Percentiles rank a stretch among this genome's conserved stretches.
Evolutionary conservation across 495 filamentous ascomycete species (phyloP).

Genomic region (Penicillium samsonianum): DNA sequence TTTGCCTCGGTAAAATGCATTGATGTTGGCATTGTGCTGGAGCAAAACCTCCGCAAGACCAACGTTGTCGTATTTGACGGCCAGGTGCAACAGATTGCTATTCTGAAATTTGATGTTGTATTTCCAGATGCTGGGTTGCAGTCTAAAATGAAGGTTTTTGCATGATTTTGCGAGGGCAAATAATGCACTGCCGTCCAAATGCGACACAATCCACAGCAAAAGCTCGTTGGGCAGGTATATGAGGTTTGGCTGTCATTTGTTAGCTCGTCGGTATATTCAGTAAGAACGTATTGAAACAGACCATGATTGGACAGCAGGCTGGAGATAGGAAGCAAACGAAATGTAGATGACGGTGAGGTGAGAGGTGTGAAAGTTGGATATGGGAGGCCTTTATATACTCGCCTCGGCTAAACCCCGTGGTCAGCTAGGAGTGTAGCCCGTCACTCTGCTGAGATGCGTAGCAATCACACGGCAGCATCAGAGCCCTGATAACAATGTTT

Average conservation of each 20-base stretch:
- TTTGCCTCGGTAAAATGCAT: conserved; percentile 16
- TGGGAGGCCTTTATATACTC: conserved; percentile 5
- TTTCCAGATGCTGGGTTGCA: conserved; percentile 7
- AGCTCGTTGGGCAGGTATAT: conserved; percentile 4
- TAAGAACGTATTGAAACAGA: conserved; percentile 2
- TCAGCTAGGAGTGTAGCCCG: conserved; percentile 3
- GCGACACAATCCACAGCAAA: conserved; percentile 8
- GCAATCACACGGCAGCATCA: conserved; percentile 2
- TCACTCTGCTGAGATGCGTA: background rate
- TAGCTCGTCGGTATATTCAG: background rate
- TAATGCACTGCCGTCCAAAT: conserved; percentile 5
- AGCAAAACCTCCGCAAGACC: conserved; percentile 10
- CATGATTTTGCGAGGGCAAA: conserved; percentile 1
- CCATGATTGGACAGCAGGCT: conserved; percentile 4
- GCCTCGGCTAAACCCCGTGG: background rate
- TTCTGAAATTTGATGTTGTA: conserved; percentile 19
- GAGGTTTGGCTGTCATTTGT: background rate
- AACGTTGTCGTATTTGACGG: conserved; percentile 14
- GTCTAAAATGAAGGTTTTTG: conserved; percentile 2
- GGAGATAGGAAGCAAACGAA: background rate
- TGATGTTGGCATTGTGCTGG: conserved; percentile 10
- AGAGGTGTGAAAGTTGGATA: conserved; percentile 2
- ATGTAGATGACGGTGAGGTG: background rate
- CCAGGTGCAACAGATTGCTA: conserved; percentile 15
- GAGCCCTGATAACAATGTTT: background rate